Percentiles rank a stretch among this genome's conserved stretches.
Evolutionary conservation across 2,329 filamentous ascomycete species (phyloP).

Genomic region (Cordyceps tenuipes): DNA sequence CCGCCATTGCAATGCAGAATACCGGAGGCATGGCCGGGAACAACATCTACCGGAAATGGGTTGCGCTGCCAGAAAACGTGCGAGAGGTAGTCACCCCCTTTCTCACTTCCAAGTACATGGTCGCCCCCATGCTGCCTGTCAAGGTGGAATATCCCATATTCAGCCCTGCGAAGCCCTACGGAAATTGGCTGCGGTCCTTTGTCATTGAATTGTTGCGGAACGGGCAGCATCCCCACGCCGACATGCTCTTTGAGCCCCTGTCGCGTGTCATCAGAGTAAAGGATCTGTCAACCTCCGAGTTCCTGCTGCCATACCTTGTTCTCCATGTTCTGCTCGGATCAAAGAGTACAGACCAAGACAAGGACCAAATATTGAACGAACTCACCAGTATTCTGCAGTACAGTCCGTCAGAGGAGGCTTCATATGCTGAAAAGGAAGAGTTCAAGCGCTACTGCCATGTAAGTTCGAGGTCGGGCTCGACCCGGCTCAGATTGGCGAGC

Average conservation of each 20-base stretch:
- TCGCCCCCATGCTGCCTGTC: slow-evolving; percentile 53
- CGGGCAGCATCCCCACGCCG: slow-evolving; percentile 64
- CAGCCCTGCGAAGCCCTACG: slow-evolving; percentile 57
- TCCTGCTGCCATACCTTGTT: slow-evolving; percentile 79
- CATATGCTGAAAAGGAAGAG: slow-evolving; percentile 60
- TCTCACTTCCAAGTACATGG: slow-evolving; percentile 70
- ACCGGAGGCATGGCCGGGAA: slow-evolving; percentile 39
- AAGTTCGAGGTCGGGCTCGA: slow-evolving; percentile 22
- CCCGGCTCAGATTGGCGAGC: background rate
- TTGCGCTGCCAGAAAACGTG: slow-evolving; percentile 65
- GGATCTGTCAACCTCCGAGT: slow-evolving; percentile 77
- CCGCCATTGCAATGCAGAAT: slow-evolving; percentile 38
- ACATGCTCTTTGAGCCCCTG: slow-evolving; percentile 72
- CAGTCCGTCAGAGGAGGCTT: slow-evolving; percentile 39
- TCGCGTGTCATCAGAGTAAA: slow-evolving; percentile 77
- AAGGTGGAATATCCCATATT: slow-evolving; percentile 72
- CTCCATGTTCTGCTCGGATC: slow-evolving; percentile 76
- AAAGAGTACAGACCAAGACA: slow-evolving; percentile 49
- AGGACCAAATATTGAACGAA: slow-evolving; percentile 60
- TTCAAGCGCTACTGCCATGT: slow-evolving; percentile 83
- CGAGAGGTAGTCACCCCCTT: slow-evolving; percentile 84
- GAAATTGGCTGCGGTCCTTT: slow-evolving; percentile 72
- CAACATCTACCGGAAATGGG: slow-evolving; percentile 65
- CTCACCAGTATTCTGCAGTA: slow-evolving; percentile 66
- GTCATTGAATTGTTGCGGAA: slow-evolving; percentile 75